A percentile compares a stretch with the other conserved stretches of the same genome.
phyloP scores from a whole-genome alignment of 345 rosid genomes.

The Brassica incana region DNA sequence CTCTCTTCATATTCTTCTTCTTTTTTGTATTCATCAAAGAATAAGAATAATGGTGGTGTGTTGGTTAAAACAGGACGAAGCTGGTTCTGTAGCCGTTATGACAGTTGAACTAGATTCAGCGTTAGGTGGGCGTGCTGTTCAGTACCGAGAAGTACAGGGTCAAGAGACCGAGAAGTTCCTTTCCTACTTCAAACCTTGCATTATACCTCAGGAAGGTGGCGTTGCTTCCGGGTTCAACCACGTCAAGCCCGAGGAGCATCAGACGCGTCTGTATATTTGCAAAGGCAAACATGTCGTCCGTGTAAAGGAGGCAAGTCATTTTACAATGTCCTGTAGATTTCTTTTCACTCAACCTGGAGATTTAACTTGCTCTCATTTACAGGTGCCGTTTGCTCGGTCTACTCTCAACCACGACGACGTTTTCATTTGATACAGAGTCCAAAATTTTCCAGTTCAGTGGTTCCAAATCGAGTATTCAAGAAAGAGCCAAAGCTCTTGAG shows the following conservation, averaged over 20 bases:
- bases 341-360: not conserved
- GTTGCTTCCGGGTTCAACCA: constrained; percentile 84
- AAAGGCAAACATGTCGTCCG: constrained; percentile 92
- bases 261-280: constrained; percentile 80
- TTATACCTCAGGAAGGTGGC: constrained; percentile 96
- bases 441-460: constrained; percentile 97
- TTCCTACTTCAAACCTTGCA: constrained; percentile 95
- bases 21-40: not conserved
- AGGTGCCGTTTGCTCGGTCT: constrained; percentile 94
- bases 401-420: constrained; percentile 96
- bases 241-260: constrained; percentile 73
- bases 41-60: constrained; percentile 21
- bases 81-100: constrained; percentile 83
- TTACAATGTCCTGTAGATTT: not conserved
- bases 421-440: constrained; percentile 85
- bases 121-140: constrained; percentile 99
- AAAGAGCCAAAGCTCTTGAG: constrained; percentile 98
- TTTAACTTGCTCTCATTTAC: constrained; percentile 31
- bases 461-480: constrained; percentile 93
- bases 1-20: constrained; percentile 1
- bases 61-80: constrained; percentile 77
- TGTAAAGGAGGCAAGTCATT: constrained; percentile 82
- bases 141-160: constrained; percentile 95
- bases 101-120: constrained; percentile 98
- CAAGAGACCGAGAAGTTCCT: constrained; percentile 93